These are phyloP conservation scores for Kondoa malvinella DNA, from an alignment of 768 basidiomycete genomes.

Conservation along the genomic window DNA sequence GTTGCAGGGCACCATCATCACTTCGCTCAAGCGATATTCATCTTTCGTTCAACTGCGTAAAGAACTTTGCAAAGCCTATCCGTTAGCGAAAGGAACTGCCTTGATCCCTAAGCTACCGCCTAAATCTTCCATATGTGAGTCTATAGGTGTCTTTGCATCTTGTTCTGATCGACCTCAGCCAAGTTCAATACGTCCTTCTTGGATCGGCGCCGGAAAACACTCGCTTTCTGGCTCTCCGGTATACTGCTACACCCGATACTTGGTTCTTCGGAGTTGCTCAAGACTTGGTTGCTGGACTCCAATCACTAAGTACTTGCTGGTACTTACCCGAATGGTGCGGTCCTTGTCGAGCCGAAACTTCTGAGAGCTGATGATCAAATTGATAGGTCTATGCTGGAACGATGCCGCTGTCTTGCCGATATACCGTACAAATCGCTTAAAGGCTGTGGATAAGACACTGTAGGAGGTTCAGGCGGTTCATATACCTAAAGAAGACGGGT, in stretches of 20 bases:
- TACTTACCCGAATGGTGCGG: too few relatives aligned
- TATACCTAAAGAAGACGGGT: too few relatives aligned
- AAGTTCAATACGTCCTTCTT: constrained; percentile 26
- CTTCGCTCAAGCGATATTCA: constrained; percentile 24
- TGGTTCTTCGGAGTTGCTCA: constrained; percentile 13
- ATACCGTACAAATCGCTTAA: too few relatives aligned
- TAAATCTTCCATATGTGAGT: constrained; percentile 23
- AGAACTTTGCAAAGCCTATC: constrained; percentile 18
- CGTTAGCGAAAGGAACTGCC: constrained; percentile 5
- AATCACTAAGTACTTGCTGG: too few relatives aligned
- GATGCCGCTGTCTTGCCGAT: too few relatives aligned
- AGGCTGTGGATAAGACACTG: too few relatives aligned
- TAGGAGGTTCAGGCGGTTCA: too few relatives aligned
- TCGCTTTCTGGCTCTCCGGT: constrained; percentile 21
- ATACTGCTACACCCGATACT: constrained; percentile 17
- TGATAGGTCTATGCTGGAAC: too few relatives aligned
- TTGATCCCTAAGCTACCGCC: constrained; percentile 21
- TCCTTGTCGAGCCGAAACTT: too few relatives aligned
- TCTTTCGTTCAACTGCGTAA: constrained; percentile 23
- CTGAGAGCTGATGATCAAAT: too few relatives aligned
- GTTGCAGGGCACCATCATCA: constrained; percentile 19
- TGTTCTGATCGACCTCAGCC: constrained; percentile 4
- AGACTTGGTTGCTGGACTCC: constrained; percentile 15
- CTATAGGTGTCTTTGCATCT: not conserved
- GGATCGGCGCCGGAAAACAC: constrained; percentile 21